Conservation (phyloP, 345 rosid genomes). For the Gossypium australe region DNA sequence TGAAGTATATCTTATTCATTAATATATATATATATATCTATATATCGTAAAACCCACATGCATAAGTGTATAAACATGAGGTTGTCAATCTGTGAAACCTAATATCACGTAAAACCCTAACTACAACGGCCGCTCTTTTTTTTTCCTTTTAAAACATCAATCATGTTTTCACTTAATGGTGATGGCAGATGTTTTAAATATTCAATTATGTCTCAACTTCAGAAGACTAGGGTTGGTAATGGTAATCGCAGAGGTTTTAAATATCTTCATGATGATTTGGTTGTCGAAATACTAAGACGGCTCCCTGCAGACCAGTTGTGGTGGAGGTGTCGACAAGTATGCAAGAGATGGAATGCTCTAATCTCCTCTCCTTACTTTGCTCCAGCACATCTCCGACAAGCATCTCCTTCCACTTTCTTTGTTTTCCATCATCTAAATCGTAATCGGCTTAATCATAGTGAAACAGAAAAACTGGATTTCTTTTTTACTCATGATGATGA, state of each 20-base stretch:
- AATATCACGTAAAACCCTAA: too few species aligned
- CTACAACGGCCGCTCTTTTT: too few species aligned
- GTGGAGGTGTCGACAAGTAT: neutral
- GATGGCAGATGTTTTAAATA: too few species aligned
- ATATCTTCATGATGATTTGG: neutral
- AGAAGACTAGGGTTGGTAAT: neutral
- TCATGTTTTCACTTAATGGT: too few species aligned
- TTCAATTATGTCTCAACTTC: neutral
- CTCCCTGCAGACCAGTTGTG: neutral
- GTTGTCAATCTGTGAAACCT: too few species aligned
- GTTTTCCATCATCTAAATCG: neutral
- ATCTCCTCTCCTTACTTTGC: neutral
- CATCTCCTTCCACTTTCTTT: neutral
- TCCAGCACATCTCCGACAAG: neutral
- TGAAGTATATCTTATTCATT: too few species aligned
- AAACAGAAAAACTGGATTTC: neutral
- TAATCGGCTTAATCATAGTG: neutral
- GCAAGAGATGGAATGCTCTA: neutral
- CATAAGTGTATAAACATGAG: too few species aligned
- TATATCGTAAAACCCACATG: too few species aligned
- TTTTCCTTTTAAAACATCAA: too few species aligned
- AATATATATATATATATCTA: too few species aligned
- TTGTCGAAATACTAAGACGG: neutral
- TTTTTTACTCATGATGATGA: neutral
- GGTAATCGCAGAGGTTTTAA: neutral